A percentile compares a stretch with the other conserved stretches of the same genome.
Evolutionary conservation across 2,329 filamentous ascomycete species (phyloP).

Genomic region (Coniochaeta hoffmannii): DNA sequence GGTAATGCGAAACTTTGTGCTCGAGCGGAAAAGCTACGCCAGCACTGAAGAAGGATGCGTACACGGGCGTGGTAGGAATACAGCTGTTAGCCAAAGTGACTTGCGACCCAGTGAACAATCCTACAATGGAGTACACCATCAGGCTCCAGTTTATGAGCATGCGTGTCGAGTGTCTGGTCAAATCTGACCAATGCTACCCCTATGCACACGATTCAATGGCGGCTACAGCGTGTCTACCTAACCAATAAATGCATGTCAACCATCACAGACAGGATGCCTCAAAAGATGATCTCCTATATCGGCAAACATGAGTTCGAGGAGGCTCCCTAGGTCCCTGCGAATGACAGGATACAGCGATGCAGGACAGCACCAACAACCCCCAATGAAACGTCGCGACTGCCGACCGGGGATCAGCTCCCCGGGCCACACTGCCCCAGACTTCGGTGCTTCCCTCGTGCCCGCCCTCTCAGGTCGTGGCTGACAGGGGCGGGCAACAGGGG

Average conservation of each 20-base stretch:
- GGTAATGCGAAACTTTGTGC: background rate
- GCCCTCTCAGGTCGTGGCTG: background rate
- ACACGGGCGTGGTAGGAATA: no score
- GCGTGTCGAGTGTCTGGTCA: background rate
- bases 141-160: background rate
- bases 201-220: no score
- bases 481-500: background rate
- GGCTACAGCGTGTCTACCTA: no score
- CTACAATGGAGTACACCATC: background rate
- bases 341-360: background rate
- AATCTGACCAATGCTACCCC: background rate
- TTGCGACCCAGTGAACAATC: no score
- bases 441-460: background rate
- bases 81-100: no score
- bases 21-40: background rate
- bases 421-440: background rate
- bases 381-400: conserved; percentile 1
- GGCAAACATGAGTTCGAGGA: background rate
- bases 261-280: background rate
- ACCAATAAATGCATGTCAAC: no score
- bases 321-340: background rate
- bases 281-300: background rate
- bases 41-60: background rate
- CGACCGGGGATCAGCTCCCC: background rate
- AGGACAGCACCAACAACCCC: background rate